phyloP scores from a whole-genome alignment of 2,329 filamentous ascomycete genomes.

The Tolypocladium tropicale region DNA sequence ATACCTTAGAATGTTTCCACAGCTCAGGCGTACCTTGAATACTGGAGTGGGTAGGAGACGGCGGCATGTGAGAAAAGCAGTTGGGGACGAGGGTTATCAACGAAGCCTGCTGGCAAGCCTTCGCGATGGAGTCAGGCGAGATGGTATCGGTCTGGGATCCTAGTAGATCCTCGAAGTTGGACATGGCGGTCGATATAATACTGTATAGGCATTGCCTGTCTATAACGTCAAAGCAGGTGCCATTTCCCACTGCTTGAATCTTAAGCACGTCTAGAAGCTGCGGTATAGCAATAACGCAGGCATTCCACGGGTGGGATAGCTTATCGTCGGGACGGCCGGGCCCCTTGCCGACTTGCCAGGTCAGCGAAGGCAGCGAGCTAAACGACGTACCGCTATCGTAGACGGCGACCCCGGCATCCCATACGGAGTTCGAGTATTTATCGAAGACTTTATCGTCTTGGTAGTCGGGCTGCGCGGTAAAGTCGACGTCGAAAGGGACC shows the following conservation, averaged over 20 bases:
- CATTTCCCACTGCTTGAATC: background rate
- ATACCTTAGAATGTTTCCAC: too few species aligned
- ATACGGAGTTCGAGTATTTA: background rate
- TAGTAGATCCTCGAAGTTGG: too few species aligned
- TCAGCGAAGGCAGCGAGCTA: background rate
- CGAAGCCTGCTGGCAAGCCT: too few species aligned
- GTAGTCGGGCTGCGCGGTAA: background rate
- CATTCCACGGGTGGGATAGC: background rate
- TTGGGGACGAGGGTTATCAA: too few species aligned
- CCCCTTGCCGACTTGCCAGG: background rate
- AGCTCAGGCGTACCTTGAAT: too few species aligned
- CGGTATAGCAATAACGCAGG: background rate
- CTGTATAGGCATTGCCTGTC: background rate
- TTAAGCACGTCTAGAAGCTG: background rate
- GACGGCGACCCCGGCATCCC: background rate
- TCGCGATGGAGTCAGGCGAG: too few species aligned
- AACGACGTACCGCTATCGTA: background rate
- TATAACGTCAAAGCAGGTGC: background rate
- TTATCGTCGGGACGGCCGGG: background rate
- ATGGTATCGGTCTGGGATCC: too few species aligned
- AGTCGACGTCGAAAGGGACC: background rate
- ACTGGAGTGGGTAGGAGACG: too few species aligned
- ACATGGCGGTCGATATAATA: too few species aligned
- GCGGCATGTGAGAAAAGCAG: too few species aligned
- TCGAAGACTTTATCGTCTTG: background rate